phyloP scores from a whole-genome alignment of 1,284 basidiomycete genomes.

The Veloporphyrellus conicus region DNA sequence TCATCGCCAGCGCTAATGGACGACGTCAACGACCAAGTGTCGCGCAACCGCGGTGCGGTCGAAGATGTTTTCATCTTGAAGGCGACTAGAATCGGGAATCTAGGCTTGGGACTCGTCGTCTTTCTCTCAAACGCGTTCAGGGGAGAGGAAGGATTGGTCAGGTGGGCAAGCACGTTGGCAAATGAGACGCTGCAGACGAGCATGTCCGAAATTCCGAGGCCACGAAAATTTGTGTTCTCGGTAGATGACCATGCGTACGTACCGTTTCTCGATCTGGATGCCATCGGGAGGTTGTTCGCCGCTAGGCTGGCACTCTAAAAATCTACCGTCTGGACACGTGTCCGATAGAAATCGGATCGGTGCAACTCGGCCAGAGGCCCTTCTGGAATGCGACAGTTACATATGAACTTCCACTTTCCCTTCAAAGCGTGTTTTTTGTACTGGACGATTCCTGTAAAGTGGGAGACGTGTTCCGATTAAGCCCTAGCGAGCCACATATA shows the following conservation, averaged over 20 bases:
- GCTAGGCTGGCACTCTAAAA: too few relatives aligned
- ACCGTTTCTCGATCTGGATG: too few relatives aligned
- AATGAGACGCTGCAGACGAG: constrained; percentile 63
- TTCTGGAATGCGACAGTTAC: constrained; percentile 74
- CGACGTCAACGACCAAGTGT: constrained; percentile 36
- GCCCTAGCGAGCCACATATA: background rate
- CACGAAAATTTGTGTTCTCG: constrained; percentile 22
- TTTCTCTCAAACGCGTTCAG: constrained; percentile 55
- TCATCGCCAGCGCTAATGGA: constrained; percentile 55
- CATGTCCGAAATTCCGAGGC: constrained; percentile 48
- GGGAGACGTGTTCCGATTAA: constrained; percentile 5
- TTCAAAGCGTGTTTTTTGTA: constrained; percentile 74
- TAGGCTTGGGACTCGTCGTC: constrained; percentile 67
- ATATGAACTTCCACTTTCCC: constrained; percentile 66
- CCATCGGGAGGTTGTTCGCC: too few relatives aligned
- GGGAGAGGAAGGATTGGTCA: constrained; percentile 46
- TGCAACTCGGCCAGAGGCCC: constrained; percentile 10
- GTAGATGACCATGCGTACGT: too few relatives aligned
- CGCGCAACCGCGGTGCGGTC: constrained; percentile 55
- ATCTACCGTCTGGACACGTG: too few relatives aligned
- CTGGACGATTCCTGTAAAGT: constrained; percentile 50
- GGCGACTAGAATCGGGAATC: constrained; percentile 52
- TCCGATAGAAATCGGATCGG: constrained; percentile 1
- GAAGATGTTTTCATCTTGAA: constrained; percentile 75
- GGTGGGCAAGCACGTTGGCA: constrained; percentile 63